phyloP scores from a whole-genome alignment of 2,329 filamentous ascomycete genomes.

The Tolypocladium tropicale region DNA sequence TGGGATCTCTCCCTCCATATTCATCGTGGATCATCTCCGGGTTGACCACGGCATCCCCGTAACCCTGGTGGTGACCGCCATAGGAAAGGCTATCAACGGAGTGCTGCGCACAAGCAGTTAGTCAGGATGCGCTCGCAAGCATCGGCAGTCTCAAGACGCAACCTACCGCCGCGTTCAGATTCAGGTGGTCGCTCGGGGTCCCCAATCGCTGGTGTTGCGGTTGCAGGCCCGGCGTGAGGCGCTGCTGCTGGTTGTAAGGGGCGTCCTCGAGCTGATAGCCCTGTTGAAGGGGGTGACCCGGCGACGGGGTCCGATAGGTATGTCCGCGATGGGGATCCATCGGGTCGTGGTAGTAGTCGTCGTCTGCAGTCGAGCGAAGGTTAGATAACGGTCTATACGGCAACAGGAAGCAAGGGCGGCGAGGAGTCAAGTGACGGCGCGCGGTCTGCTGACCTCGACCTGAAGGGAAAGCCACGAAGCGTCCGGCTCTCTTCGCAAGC shows the following conservation, averaged over 20 bases:
- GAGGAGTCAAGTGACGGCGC: not conserved
- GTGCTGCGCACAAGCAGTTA: constrained; percentile 25
- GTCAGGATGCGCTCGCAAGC: not conserved
- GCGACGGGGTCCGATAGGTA: constrained; percentile 61
- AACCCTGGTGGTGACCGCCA: constrained; percentile 32
- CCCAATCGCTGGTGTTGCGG: constrained; percentile 26
- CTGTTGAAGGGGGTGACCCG: constrained; percentile 60
- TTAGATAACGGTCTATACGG: constrained; percentile 9
- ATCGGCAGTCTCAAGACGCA: not conserved
- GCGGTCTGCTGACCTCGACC: not conserved
- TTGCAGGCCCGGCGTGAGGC: constrained; percentile 18
- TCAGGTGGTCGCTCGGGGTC: constrained; percentile 65
- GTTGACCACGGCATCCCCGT: constrained; percentile 63
- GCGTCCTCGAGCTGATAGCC: constrained; percentile 78
- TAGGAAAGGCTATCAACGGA: constrained; percentile 42
- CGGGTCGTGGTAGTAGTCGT: constrained; percentile 49
- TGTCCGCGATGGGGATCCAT: constrained; percentile 39
- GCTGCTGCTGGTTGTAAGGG: constrained; percentile 50
- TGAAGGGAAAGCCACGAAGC: not conserved
- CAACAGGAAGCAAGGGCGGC: not conserved
- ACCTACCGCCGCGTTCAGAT: constrained; percentile 74
- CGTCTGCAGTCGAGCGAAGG: constrained; percentile 27
- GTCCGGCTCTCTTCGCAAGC: not conserved
- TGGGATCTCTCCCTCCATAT: constrained; percentile 7
- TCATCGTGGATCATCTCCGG: constrained; percentile 77